phyloP scores from a whole-genome alignment of 371 early-diverging fungal genomes.

The Rhizopus sp. region DNA sequence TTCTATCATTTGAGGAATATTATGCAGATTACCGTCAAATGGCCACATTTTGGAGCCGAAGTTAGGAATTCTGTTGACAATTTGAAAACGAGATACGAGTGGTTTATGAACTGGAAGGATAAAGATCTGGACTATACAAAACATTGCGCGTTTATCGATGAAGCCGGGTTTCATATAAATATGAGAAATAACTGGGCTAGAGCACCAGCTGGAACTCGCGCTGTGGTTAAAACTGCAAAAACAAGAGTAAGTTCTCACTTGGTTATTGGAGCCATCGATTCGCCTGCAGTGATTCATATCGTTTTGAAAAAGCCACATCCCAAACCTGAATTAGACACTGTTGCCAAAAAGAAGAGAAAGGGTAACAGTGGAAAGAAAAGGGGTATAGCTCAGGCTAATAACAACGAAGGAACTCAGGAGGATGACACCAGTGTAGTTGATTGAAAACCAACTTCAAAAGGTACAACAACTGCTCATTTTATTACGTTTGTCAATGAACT shows the following conservation, averaged over 20 bases:
- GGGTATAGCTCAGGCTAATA: conserved; percentile 10
- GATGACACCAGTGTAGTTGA: conserved; percentile 18
- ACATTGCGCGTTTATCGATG: not conserved
- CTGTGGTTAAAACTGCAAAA: conserved; percentile 12
- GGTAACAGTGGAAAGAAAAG: conserved; percentile 9
- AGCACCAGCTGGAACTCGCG: conserved; percentile 16
- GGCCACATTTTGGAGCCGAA: not conserved
- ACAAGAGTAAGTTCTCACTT: conserved; percentile 12
- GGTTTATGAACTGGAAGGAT: no score
- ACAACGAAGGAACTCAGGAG: conserved; percentile 13
- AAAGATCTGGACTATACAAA: conserved; percentile 8
- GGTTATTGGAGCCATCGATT: no score
- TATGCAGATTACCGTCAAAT: conserved; percentile 4
- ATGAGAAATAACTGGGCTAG: conserved; percentile 7
- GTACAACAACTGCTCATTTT: conserved; percentile 10
- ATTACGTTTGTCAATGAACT: conserved; percentile 9
- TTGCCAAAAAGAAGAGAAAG: conserved; percentile 11
- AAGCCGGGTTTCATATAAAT: no score
- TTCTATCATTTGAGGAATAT: not conserved
- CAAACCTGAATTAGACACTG: conserved; percentile 10
- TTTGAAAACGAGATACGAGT: no score
- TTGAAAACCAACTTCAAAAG: conserved; percentile 7
- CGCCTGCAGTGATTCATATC: conserved; percentile 12
- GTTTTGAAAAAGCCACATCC: conserved; percentile 10
- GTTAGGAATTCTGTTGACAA: conserved; percentile 4